Base-by-base conservation (phyloP, 768 basidiomycete species). In the Hygrocybe coccinea region DNA sequence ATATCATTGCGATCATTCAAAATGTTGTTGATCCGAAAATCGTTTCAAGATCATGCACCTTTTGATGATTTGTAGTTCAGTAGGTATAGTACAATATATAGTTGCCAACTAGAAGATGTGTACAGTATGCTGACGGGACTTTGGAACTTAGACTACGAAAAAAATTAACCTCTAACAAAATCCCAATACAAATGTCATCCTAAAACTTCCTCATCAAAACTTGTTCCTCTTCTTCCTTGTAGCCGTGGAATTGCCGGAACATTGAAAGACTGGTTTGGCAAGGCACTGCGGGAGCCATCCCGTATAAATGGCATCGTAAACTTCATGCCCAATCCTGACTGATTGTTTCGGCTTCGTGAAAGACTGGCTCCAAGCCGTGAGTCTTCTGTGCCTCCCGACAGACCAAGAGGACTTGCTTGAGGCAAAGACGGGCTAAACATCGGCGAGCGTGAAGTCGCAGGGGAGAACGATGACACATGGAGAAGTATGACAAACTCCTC, bases 401-500 rank as follows among this genome's bases (percentile, higher is more conserved):
- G 38, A 9, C 29, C 56, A 29, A 36, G 57, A 56, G 45, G 59
- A 58, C 19, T 57, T 65, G 59, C 55, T 57, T 52, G 53, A 44
- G 58, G 50, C 65, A 54, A 69, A 58, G 73, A 57, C 60, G 71
- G 57, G 65, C 65, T 65, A 24, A 75, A 69, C 69, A 83, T 74
- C 8, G 89, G 86, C 39, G 87, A 75, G 37, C 82, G 75, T 38
- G 72, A 56, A 8, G 79, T 78, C 3, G 79, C 70, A 9, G 85
- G 81, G 41, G 90, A 82, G 60, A 89, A 84, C 0, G 88, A 90
- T 6, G 92, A 91, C 46, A 92, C 86, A 64, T 91, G 89, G 15
- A 95, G 74, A 47, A 95, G 75, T 60, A 91, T 89, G 48, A 89
- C 85, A 62, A 93, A 88, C 67, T 91, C 91, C 69, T 95, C 86